Conservation (phyloP, 495 filamentous ascomycete genomes). For the Annulohypoxylon maeteangense region DNA sequence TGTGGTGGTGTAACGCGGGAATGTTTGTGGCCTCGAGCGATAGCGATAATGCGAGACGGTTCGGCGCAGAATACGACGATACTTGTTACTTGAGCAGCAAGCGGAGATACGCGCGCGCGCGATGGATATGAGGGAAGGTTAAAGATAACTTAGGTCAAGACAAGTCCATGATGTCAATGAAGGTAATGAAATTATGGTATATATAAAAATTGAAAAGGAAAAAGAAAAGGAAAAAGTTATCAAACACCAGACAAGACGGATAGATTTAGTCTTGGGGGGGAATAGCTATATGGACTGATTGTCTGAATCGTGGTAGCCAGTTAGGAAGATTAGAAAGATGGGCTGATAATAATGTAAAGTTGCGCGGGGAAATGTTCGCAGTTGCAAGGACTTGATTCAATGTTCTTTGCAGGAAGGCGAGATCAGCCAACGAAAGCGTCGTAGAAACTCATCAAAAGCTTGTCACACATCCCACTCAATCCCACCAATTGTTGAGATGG, state of each 20-base stretch:
- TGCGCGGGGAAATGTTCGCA: conserved; percentile 8
- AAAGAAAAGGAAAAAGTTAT: conserved; percentile 5
- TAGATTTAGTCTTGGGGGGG: conserved; percentile 4
- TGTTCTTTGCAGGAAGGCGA: background rate
- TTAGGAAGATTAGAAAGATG: background rate
- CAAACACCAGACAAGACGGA: background rate
- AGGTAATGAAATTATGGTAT: conserved; percentile 1
- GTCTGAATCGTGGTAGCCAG: background rate
- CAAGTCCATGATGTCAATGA: conserved; percentile 22
- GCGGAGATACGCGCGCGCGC: conserved; percentile 1
- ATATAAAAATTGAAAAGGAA: background rate
- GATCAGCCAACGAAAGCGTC: conserved; percentile 19
- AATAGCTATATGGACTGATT: background rate
- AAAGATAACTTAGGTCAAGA: conserved; percentile 22
- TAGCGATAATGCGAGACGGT: conserved; percentile 12
- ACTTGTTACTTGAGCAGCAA: conserved; percentile 8
- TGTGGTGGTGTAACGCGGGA: conserved; percentile 15
- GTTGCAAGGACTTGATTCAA: background rate
- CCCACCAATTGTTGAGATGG: conserved; percentile 30
- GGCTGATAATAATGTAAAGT: conserved; percentile 1
- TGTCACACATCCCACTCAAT: conserved; percentile 18
- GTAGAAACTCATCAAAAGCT: conserved; percentile 28
- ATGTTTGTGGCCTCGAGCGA: conserved; percentile 7
- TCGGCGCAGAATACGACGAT: conserved; percentile 27
- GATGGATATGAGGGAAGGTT: background rate